These are phyloP conservation scores for Ophiostoma sp. DNA, from an alignment of 2,329 filamentous ascomycete species.

Conservation along the genomic window DNA sequence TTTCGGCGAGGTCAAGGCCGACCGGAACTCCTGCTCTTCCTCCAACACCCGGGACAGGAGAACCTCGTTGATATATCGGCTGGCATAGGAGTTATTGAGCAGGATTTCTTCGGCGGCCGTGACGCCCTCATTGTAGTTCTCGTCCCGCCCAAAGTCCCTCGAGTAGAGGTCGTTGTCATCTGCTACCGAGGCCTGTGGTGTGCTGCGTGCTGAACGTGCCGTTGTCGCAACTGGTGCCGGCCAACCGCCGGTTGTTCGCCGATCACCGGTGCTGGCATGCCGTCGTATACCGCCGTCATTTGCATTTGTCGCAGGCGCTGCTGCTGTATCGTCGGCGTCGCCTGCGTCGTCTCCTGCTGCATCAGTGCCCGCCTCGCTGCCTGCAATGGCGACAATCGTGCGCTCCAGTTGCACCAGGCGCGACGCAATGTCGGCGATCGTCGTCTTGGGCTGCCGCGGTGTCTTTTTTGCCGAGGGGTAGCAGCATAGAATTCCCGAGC, in stretches of 20 bases:
- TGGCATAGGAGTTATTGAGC: constrained; percentile 24
- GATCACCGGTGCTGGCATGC: background rate
- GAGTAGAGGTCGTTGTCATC: constrained; percentile 5
- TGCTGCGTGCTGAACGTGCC: constrained; percentile 3
- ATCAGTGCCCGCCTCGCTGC: constrained; percentile 6
- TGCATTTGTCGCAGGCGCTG: background rate
- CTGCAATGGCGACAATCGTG: constrained; percentile 28
- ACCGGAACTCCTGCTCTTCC: constrained; percentile 28
- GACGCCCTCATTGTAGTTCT: constrained; percentile 12
- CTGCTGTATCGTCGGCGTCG: constrained; percentile 6
- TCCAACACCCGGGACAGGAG: constrained; percentile 28
- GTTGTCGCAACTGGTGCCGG: background rate
- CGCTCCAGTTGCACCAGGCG: constrained; percentile 28
- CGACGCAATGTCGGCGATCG: constrained; percentile 28
- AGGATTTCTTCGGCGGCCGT: constrained; percentile 24
- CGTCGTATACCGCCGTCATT: constrained; percentile 1
- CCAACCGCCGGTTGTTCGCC: too few relatives aligned
- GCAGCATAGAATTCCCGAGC: constrained; percentile 28
- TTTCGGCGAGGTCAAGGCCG: constrained; percentile 20
- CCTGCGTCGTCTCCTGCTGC: background rate
- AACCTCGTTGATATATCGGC: constrained; percentile 29
- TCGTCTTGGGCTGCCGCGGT: constrained; percentile 26
- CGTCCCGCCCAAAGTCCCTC: background rate
- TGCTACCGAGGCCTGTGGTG: background rate
- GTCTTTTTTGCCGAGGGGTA: constrained; percentile 25